A percentile compares a stretch with the other conserved stretches of the same genome.
phyloP scores from a whole-genome alignment of 2,329 filamentous ascomycete genomes.

The Diaporthe sp. region DNA sequence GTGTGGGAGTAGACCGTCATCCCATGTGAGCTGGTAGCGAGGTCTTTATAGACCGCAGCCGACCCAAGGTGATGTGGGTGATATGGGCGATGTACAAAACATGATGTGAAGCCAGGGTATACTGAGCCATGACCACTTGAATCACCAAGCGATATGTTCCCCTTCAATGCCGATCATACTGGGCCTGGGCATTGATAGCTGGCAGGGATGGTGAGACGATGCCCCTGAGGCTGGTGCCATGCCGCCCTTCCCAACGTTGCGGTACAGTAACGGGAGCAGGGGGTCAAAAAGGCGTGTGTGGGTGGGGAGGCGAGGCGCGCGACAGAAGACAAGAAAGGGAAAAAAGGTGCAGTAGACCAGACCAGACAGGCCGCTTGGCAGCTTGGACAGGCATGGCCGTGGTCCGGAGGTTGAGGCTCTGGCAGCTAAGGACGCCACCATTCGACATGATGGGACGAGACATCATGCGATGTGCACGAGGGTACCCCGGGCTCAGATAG shows the following conservation, averaged over 20 bases:
- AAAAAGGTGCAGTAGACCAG: background rate
- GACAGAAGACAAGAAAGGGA: slow-evolving; percentile 4
- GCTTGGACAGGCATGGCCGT: slow-evolving; percentile 5
- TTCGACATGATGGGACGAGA: slow-evolving; percentile 19
- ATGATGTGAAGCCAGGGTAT: slow-evolving; percentile 18
- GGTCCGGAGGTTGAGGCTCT: slow-evolving; percentile 15
- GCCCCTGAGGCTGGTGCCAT: slow-evolving; percentile 24
- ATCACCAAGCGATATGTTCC: slow-evolving; percentile 24
- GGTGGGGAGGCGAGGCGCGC: slow-evolving; percentile 2
- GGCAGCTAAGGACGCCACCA: slow-evolving; percentile 28
- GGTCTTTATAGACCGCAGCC: slow-evolving; percentile 25
- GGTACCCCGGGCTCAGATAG: slow-evolving; percentile 3
- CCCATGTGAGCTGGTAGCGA: slow-evolving; percentile 29
- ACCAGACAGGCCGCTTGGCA: slow-evolving; percentile 13
- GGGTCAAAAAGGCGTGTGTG: background rate
- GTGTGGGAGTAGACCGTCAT: background rate
- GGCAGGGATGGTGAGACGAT: slow-evolving; percentile 22
- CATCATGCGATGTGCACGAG: slow-evolving; percentile 27
- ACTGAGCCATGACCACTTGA: slow-evolving; percentile 5
- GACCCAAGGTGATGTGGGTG: background rate
- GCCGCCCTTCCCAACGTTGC: background rate
- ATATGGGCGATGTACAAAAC: slow-evolving; percentile 23
- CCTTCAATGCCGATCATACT: slow-evolving; percentile 33
- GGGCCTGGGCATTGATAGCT: slow-evolving; percentile 16
- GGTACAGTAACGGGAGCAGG: slow-evolving; percentile 4